A percentile compares a stretch with the other conserved stretches of the same genome.
phyloP scores from a whole-genome alignment of 140 eudicot genomes.

The Ambrosia hybrid region DNA sequence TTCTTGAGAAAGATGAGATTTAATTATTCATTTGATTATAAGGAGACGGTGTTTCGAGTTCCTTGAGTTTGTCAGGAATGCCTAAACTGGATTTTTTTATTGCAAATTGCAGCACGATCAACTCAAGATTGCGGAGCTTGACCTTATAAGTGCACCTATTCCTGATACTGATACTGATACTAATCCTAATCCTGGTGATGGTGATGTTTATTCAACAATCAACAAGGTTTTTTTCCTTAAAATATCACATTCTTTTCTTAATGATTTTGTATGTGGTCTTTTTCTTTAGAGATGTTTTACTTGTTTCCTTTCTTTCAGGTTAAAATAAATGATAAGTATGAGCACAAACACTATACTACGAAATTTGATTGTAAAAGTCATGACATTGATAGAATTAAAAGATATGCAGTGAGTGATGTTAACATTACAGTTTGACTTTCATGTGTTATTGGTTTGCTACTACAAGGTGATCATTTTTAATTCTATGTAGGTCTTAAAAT shows the following conservation, averaged over 20 bases:
- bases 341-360: background rate
- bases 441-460: background rate
- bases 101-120: no score
- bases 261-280: background rate
- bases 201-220: background rate
- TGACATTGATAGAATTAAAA: constrained; percentile 7
- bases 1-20: no score
- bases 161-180: no score
- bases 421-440: constrained; percentile 4
- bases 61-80: no score
- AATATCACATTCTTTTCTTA: background rate
- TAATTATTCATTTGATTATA: no score
- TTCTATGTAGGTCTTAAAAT: constrained; percentile 11
- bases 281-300: background rate
- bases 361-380: constrained; percentile 2
- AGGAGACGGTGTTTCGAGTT: no score
- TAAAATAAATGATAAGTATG: background rate
- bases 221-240: background rate
- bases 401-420: constrained; percentile 15
- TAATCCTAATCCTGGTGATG: background rate
- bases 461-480: background rate
- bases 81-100: no score
- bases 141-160: no score
- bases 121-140: no score
- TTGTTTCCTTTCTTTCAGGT: background rate